These are phyloP conservation scores for Croton setiger DNA, from an alignment of 441 rosid genomes.

Conservation along the genomic window DNA sequence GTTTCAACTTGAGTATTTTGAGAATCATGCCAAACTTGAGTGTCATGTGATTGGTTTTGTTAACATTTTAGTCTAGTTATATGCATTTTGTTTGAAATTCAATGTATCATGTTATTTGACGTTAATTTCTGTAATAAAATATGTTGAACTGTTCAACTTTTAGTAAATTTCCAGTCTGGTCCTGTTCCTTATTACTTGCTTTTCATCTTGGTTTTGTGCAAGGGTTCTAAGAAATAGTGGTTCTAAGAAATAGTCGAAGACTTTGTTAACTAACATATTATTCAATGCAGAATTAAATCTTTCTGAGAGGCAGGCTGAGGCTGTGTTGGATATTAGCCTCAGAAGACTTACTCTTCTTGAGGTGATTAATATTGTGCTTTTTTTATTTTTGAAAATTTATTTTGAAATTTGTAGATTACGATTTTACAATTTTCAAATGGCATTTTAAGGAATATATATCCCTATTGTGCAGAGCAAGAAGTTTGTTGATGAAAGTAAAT, in stretches of 20 bases:
- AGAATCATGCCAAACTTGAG: background rate
- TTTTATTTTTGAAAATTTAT: slow-evolving; percentile 10
- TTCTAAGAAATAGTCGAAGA: background rate
- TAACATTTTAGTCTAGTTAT: background rate
- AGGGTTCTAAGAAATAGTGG: background rate
- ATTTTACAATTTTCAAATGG: slow-evolving; percentile 4
- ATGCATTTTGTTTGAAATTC: background rate
- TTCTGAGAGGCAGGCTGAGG: slow-evolving; percentile 91
- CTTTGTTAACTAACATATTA: slow-evolving; percentile 1
- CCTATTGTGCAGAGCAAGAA: slow-evolving; percentile 60
- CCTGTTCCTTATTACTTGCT: too few relatives aligned
- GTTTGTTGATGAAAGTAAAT: slow-evolving; percentile 65
- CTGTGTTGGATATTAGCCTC: slow-evolving; percentile 78
- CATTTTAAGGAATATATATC: slow-evolving; percentile 11
- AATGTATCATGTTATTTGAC: too few relatives aligned
- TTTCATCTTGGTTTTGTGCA: background rate
- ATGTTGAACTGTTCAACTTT: background rate
- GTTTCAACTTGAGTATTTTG: background rate
- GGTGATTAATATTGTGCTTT: slow-evolving; percentile 37
- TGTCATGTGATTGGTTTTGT: background rate
- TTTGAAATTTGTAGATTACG: background rate
- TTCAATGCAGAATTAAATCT: slow-evolving; percentile 56
- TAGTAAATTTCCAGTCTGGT: too few relatives aligned
- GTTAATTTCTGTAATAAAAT: too few relatives aligned
- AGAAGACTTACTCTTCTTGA: slow-evolving; percentile 81